A percentile compares a stretch with the other conserved stretches of the same genome.
These are phyloP conservation scores for Eucalyptus rudis DNA, from an alignment of 345 rosid genomes.

Conservation along the genomic window DNA sequence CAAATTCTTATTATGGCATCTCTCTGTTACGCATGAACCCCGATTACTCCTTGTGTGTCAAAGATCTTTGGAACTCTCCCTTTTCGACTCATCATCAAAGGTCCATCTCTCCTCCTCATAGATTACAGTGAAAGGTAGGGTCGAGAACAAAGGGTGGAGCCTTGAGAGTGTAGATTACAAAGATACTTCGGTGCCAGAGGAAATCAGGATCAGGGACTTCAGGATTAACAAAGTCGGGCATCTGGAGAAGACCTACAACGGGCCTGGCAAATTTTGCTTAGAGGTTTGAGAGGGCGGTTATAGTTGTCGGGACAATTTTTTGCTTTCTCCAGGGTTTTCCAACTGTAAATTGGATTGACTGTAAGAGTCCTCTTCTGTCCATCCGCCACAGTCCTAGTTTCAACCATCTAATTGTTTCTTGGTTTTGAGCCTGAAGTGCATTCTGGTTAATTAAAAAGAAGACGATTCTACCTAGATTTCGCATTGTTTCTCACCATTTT, in stretches of 20 bases:
- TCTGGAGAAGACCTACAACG: slow-evolving; percentile 37
- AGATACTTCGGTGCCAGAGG: slow-evolving; percentile 57
- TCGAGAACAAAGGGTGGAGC: slow-evolving; percentile 78
- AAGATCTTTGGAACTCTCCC: background rate
- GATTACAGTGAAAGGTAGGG: slow-evolving; percentile 53
- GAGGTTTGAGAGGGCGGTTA: slow-evolving; percentile 10
- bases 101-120: background rate
- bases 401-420: background rate
- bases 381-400: background rate
- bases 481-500: background rate
- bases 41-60: background rate
- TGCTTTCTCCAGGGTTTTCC: background rate
- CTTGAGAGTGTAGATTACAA: slow-evolving; percentile 60
- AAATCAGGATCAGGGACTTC: slow-evolving; percentile 69
- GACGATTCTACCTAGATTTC: background rate
- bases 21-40: background rate
- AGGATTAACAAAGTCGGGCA: slow-evolving; percentile 55
- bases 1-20: background rate
- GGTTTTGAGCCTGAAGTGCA: background rate
- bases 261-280: slow-evolving; percentile 38
- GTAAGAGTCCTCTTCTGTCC: background rate
- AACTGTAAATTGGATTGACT: background rate
- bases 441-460: background rate
- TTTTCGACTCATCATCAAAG: background rate
- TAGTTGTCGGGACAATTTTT: background rate